Conservation (phyloP, 495 filamentous ascomycete genomes). For the Trichodelitschia bisporula region DNA sequence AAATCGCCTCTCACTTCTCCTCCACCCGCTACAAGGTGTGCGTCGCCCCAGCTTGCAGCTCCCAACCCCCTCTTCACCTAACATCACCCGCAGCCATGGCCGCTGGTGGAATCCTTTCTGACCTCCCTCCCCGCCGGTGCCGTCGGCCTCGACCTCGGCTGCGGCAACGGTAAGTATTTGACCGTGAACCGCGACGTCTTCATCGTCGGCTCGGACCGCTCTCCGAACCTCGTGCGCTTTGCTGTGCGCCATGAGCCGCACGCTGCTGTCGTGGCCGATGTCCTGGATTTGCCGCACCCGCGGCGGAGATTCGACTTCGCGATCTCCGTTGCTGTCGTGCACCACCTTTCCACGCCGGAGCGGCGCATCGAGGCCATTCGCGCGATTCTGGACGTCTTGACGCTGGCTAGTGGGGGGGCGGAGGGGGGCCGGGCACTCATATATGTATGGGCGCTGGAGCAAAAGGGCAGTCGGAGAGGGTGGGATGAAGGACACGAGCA, state of each 20-base stretch:
- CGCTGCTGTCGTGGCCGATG: constrained; percentile 46
- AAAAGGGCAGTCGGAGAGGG: constrained; percentile 65
- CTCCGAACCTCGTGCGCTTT: constrained; percentile 48
- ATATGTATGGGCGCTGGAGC: constrained; percentile 95
- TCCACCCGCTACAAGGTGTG: constrained; percentile 73
- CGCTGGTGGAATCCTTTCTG: constrained; percentile 67
- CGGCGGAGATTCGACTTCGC: constrained; percentile 60
- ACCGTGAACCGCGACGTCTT: constrained; percentile 52
- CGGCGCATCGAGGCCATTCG: constrained; percentile 50
- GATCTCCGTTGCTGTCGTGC: constrained; percentile 82
- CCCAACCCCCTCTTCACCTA: too few relatives aligned
- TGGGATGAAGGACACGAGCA: constrained; percentile 76
- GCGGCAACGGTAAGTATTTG: constrained; percentile 93
- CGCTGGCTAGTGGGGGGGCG: constrained; percentile 8
- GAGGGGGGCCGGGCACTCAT: constrained; percentile 42
- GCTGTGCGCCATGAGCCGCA: constrained; percentile 34
- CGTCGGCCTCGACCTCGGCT: constrained; percentile 78
- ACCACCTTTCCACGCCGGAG: constrained; percentile 70
- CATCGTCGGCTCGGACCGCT: constrained; percentile 74
- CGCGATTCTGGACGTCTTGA: constrained; percentile 45
- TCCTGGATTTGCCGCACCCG: constrained; percentile 42
- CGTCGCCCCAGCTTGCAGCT: constrained; percentile 2
- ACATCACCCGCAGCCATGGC: constrained; percentile 49
- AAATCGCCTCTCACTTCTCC: constrained; percentile 88
- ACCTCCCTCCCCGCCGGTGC: constrained; percentile 36